phyloP scores from a whole-genome alignment of 192 early-diverging fungal species.

The Rhizophagus prolifer region DNA sequence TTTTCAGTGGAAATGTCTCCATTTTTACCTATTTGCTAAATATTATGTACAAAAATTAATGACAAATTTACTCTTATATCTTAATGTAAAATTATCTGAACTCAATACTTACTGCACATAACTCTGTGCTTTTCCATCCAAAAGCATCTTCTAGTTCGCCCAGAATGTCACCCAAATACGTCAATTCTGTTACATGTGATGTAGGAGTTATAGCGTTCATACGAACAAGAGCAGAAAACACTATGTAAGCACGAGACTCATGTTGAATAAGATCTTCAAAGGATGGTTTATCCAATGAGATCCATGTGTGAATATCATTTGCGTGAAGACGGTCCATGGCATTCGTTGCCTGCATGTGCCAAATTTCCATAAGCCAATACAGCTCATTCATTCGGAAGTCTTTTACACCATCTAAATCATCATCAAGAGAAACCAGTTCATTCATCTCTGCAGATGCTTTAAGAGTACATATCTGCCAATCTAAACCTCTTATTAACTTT shows the following conservation, averaged over 20 bases:
- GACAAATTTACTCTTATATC: too few species aligned
- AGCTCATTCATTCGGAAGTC: neutral
- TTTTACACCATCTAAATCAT: neutral
- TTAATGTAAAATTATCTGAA: too few species aligned
- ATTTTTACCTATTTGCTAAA: too few species aligned
- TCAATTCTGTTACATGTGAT: neutral
- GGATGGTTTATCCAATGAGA: neutral
- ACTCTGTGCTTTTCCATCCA: neutral
- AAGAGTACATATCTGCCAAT: neutral
- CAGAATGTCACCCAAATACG: neutral
- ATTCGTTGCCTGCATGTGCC: neutral
- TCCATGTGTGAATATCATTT: conserved; percentile 17
- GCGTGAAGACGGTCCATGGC: neutral
- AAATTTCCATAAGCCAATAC: neutral
- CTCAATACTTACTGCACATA: neutral
- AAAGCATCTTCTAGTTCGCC: neutral
- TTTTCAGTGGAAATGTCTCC: too few species aligned
- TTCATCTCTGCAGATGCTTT: neutral
- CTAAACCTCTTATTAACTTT: neutral
- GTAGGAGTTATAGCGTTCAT: neutral
- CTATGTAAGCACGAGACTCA: neutral
- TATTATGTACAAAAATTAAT: too few species aligned
- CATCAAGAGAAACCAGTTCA: neutral
- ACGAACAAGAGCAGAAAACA: neutral
- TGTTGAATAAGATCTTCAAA: neutral